phyloP scores from a whole-genome alignment of 2,329 filamentous ascomycete genomes.

The Parastagonospora avenae region DNA sequence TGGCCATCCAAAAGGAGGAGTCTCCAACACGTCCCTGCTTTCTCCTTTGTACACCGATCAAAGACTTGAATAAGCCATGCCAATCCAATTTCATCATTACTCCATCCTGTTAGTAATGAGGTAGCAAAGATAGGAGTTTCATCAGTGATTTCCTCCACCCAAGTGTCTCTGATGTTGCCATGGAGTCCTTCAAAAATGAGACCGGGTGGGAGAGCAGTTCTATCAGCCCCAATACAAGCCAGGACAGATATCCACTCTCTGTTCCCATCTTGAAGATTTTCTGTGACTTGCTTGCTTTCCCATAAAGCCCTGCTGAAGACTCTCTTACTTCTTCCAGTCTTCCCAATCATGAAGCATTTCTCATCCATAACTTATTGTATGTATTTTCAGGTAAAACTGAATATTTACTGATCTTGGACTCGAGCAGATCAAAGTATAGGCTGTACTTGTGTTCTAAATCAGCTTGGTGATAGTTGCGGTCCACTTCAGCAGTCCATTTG shows the following conservation, averaged over 20 bases:
- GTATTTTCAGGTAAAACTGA: conserved; percentile 6
- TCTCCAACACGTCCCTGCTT: not conserved
- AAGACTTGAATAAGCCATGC: not conserved
- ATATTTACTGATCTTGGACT: conserved; percentile 11
- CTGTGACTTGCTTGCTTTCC: not conserved
- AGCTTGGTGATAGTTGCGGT: conserved; percentile 5
- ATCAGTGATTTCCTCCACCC: not conserved
- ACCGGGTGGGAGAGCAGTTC: conserved; percentile 7
- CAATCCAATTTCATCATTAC: not conserved
- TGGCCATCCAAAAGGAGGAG: conserved; percentile 11
- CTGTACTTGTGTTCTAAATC: conserved; percentile 5
- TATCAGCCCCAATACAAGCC: conserved; percentile 11
- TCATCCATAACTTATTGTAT: conserved; percentile 18
- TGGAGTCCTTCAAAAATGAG: not conserved
- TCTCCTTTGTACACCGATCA: not conserved
- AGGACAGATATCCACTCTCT: conserved; percentile 5
- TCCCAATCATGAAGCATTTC: conserved; percentile 5
- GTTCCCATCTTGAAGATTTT: conserved; percentile 8
- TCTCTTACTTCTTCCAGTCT: conserved; percentile 5
- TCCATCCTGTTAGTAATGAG: not conserved
- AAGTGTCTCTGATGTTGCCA: not conserved
- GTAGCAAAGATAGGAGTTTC: not conserved
- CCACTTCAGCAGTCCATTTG: conserved; percentile 6
- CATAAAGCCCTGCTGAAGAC: conserved; percentile 7
- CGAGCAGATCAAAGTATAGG: not conserved